Percentiles rank a stretch among this genome's conserved stretches.
These are phyloP conservation scores for Epichloe uncinata DNA, from an alignment of 2,329 filamentous ascomycete genomes.

Conservation along the genomic window DNA sequence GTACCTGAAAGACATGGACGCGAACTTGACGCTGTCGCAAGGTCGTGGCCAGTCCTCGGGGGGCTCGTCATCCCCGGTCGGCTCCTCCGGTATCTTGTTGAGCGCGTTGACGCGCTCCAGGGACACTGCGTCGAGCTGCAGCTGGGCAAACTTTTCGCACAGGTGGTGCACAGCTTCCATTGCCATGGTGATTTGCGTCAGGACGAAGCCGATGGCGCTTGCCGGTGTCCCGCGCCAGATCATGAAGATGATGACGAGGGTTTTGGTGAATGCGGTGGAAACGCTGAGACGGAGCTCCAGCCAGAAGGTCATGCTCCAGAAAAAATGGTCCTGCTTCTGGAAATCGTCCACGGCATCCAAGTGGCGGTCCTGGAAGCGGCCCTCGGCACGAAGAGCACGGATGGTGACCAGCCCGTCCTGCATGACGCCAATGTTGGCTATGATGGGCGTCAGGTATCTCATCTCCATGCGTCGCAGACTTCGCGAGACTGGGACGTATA, in stretches of 20 bases:
- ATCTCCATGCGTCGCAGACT: conserved; percentile 75
- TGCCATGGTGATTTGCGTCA: conserved; percentile 38
- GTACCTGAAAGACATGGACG: conserved; percentile 66
- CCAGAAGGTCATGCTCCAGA: conserved; percentile 82
- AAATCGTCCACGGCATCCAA: conserved; percentile 75
- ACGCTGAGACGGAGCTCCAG: conserved; percentile 58
- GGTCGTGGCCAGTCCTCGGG: conserved; percentile 66
- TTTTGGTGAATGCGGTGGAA: conserved; percentile 55
- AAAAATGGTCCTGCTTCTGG: conserved; percentile 93
- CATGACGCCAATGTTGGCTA: conserved; percentile 85
- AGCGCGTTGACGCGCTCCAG: conserved; percentile 79
- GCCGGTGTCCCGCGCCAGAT: conserved; percentile 62
- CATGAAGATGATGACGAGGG: conserved; percentile 60
- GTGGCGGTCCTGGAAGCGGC: conserved; percentile 67
- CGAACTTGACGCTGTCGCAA: conserved; percentile 59
- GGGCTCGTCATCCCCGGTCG: conserved; percentile 54
- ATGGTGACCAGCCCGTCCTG: conserved; percentile 79
- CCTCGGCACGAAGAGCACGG: conserved; percentile 65
- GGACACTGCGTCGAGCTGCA: conserved; percentile 87
- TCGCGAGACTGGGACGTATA: conserved; percentile 72
- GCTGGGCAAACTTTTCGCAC: conserved; percentile 67
- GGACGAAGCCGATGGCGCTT: conserved; percentile 71
- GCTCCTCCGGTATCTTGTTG: conserved; percentile 64
- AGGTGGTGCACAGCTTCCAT: conserved; percentile 34
- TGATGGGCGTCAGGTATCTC: conserved; percentile 75